A percentile compares a stretch with the other conserved stretches of the same genome.
These are phyloP conservation scores for Diaporthe citrichinensis DNA, from an alignment of 2,329 filamentous ascomycete species.

Conservation along the genomic window DNA sequence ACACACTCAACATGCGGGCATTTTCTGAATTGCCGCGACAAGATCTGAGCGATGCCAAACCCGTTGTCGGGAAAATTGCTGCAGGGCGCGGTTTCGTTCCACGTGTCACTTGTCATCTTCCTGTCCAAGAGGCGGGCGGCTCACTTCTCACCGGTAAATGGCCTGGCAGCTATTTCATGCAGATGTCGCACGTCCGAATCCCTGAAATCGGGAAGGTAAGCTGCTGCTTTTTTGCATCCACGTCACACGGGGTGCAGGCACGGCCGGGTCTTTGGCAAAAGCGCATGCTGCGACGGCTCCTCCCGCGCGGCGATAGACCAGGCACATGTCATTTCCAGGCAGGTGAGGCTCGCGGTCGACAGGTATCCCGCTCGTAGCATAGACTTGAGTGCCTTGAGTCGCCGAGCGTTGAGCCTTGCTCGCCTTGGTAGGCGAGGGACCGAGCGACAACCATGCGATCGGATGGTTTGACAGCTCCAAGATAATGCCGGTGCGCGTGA, in stretches of 20 bases:
- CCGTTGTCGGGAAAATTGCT: conserved; percentile 23
- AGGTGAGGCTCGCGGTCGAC: conserved; percentile 9
- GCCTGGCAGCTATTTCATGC: conserved; percentile 35
- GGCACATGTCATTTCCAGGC: conserved; percentile 27
- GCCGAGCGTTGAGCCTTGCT: neutral
- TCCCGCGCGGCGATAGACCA: conserved; percentile 37
- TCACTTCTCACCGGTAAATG: conserved; percentile 41
- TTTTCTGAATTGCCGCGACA: conserved; percentile 38
- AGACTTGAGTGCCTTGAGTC: conserved; percentile 11
- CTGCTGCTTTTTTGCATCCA: conserved; percentile 36
- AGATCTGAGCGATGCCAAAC: conserved; percentile 39
- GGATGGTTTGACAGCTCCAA: conserved; percentile 24
- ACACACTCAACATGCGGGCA: conserved; percentile 21
- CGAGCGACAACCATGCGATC: conserved; percentile 20
- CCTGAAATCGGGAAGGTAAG: conserved; percentile 33
- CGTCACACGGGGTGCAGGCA: conserved; percentile 29
- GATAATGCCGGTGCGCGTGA: conserved; percentile 6
- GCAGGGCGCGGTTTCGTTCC: conserved; percentile 31
- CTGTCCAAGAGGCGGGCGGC: conserved; percentile 16
- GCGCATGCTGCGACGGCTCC: conserved; percentile 40
- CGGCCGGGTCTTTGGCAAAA: conserved; percentile 18
- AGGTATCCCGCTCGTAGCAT: conserved; percentile 11
- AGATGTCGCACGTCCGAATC: conserved; percentile 34
- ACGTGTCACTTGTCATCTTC: conserved; percentile 39
- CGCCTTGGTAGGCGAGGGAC: conserved; percentile 14